phyloP scores from a whole-genome alignment of 768 basidiomycete species.

The Russula olivacea region DNA sequence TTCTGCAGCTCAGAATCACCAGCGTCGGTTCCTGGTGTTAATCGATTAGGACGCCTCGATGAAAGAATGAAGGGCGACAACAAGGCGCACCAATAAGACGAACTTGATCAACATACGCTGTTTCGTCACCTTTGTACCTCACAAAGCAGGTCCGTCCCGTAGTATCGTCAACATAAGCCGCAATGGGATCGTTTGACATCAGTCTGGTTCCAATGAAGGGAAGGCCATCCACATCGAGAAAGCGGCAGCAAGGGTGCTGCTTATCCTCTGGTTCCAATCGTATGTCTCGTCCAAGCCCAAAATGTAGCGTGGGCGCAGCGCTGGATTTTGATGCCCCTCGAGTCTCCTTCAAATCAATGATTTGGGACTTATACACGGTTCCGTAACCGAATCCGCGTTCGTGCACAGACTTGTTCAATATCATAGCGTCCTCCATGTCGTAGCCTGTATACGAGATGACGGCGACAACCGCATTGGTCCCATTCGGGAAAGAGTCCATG shows the following conservation, averaged over 20 bases:
- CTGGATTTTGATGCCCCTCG: constrained; percentile 56
- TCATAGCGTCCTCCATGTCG: constrained; percentile 99
- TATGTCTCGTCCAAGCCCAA: constrained; percentile 80
- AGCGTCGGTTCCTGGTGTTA: constrained; percentile 63
- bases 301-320: constrained; percentile 71
- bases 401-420: constrained; percentile 96
- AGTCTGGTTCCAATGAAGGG: constrained; percentile 71
- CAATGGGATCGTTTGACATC: constrained; percentile 69
- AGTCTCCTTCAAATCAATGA: constrained; percentile 81
- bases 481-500: constrained; percentile 98
- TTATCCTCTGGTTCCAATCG: constrained; percentile 43
- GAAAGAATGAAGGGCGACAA: neutral
- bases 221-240: constrained; percentile 78
- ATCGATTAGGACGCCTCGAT: neutral
- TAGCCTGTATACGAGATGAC: constrained; percentile 99
- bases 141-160: constrained; percentile 76
- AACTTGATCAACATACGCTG: constrained; percentile 84
- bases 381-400: constrained; percentile 98
- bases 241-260: constrained; percentile 41
- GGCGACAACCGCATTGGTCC: constrained; percentile 97
- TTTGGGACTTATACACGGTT: constrained; percentile 91
- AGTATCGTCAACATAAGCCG: constrained; percentile 83
- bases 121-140: constrained; percentile 97
- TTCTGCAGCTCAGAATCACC: constrained; percentile 89
- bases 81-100: constrained; percentile 68